phyloP scores from a whole-genome alignment of 208 protist species.

The Wallacemonas sp. region DNA sequence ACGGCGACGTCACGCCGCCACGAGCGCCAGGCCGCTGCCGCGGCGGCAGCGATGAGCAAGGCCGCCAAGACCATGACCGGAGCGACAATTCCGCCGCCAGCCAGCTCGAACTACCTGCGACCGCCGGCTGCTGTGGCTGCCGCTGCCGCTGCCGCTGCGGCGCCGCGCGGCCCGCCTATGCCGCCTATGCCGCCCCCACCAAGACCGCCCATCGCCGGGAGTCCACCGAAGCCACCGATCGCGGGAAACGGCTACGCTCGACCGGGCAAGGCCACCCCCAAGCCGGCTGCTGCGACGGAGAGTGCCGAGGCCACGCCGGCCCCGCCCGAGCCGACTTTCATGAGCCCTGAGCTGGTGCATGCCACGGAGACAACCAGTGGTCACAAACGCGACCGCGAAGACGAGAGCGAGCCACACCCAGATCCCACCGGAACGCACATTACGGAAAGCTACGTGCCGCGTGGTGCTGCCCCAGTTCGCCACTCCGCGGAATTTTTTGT shows the following conservation, averaged over 20 bases:
- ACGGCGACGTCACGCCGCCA: conserved; percentile 41
- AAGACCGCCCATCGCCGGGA: not conserved
- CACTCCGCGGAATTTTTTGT: conserved; percentile 21
- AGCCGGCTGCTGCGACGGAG: not conserved
- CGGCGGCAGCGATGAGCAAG: not conserved
- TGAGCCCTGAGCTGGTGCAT: conserved; percentile 63
- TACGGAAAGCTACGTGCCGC: conserved; percentile 11
- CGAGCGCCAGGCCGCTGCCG: conserved; percentile 6
- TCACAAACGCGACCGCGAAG: conserved; percentile 21
- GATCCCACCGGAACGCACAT: not conserved
- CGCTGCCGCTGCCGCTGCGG: not conserved
- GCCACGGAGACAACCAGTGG: conserved; percentile 17
- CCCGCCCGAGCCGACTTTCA: conserved; percentile 57
- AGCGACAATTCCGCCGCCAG: conserved; percentile 7
- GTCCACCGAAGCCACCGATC: conserved; percentile 1
- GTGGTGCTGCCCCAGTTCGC: conserved; percentile 3
- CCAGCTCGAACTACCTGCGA: conserved; percentile 1
- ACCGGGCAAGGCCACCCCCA: not conserved
- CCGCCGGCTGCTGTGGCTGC: not conserved
- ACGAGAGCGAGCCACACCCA: not conserved
- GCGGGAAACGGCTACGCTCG: conserved; percentile 4
- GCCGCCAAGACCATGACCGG: not conserved
- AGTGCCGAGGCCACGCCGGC: conserved; percentile 5
- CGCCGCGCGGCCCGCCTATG: not conserved
- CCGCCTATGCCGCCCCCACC: not conserved